Evolutionary conservation across 495 filamentous ascomycete species (phyloP).

Genomic region (Platismatia glauca): DNA sequence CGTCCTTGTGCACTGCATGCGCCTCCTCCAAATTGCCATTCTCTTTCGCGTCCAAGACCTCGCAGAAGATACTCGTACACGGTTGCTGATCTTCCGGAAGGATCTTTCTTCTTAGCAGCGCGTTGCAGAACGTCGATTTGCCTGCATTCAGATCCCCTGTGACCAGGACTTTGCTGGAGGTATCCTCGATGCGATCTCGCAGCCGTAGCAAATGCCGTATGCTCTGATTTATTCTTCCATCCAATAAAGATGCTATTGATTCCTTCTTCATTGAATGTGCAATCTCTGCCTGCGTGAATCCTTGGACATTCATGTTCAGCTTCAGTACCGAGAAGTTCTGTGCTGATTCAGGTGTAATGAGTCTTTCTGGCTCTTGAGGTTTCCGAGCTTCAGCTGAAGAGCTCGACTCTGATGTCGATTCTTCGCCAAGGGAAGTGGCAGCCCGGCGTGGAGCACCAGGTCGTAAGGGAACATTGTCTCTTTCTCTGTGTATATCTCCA

Average conservation of each 20-base stretch:
- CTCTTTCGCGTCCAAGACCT: slow-evolving; percentile 85
- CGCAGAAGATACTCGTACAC: slow-evolving; percentile 98
- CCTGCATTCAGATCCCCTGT: slow-evolving; percentile 96
- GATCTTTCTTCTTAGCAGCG: slow-evolving; percentile 80
- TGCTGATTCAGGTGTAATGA: slow-evolving; percentile 87
- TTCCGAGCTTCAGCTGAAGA: slow-evolving; percentile 49
- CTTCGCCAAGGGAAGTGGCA: slow-evolving; percentile 58
- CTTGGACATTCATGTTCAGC: slow-evolving; percentile 82
- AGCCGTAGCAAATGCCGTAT: slow-evolving; percentile 80
- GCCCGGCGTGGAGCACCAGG: slow-evolving; percentile 55
- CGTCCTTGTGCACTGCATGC: slow-evolving; percentile 80
- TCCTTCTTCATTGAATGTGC: slow-evolving; percentile 94
- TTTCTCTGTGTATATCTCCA: slow-evolving; percentile 28
- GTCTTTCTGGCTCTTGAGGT: slow-evolving; percentile 54
- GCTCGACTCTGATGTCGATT: slow-evolving; percentile 61
- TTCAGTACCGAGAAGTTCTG: slow-evolving; percentile 95
- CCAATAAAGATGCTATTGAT: slow-evolving; percentile 79
- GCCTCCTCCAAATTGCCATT: slow-evolving; percentile 90
- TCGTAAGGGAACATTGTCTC: slow-evolving; percentile 34
- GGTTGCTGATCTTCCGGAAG: slow-evolving; percentile 95
- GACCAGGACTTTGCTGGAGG: slow-evolving; percentile 93
- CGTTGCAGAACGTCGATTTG: slow-evolving; percentile 98
- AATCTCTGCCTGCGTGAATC: slow-evolving; percentile 75
- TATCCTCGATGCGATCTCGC: slow-evolving; percentile 92
- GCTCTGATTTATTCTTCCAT: slow-evolving; percentile 88